Percentiles rank a stretch among this genome's conserved stretches.
Evolutionary conservation across 805 yeast species (phyloP).

Genomic region (Myxozyma melibiosi): DNA sequence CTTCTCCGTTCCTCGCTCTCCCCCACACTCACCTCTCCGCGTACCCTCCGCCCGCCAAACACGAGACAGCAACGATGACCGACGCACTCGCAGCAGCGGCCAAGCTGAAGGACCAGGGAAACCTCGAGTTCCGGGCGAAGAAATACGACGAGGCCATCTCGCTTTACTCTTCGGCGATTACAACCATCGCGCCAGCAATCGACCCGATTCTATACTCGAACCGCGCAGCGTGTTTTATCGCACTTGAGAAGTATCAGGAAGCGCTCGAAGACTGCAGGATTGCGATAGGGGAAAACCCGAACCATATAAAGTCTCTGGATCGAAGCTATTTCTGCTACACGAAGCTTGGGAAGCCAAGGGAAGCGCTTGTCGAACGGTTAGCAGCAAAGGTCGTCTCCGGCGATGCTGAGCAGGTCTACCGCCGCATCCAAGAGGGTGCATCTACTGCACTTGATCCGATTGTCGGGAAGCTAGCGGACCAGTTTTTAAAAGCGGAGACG

Average conservation of each 20-base stretch:
- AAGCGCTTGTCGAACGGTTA: conserved; percentile 3
- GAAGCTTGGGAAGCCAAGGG: not conserved
- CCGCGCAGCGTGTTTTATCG: conserved; percentile 93
- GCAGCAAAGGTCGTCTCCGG: not conserved
- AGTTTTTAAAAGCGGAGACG: not conserved
- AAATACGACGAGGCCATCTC: conserved; percentile 72
- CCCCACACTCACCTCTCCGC: too few relatives aligned
- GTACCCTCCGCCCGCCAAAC: too few relatives aligned
- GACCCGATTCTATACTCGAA: conserved; percentile 93
- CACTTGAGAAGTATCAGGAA: conserved; percentile 73
- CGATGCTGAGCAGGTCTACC: not conserved
- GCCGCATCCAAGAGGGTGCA: not conserved
- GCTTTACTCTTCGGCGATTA: conserved; percentile 76
- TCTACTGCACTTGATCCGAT: not conserved
- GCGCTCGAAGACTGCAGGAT: conserved; percentile 84
- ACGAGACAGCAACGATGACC: not conserved
- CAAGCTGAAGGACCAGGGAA: conserved; percentile 75
- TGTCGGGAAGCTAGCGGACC: not conserved
- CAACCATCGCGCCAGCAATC: conserved; percentile 51
- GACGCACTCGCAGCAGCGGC: not conserved
- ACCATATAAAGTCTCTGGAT: conserved; percentile 78
- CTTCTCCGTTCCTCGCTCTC: too few relatives aligned
- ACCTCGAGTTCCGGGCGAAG: conserved; percentile 69
- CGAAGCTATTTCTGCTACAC: not conserved
- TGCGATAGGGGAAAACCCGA: conserved; percentile 84